Evolutionary conservation across 2,329 filamentous ascomycete genomes (phyloP), one percentile per base, ranked within the genome.

Genomic region (Leptographium radiaticola): DNA sequence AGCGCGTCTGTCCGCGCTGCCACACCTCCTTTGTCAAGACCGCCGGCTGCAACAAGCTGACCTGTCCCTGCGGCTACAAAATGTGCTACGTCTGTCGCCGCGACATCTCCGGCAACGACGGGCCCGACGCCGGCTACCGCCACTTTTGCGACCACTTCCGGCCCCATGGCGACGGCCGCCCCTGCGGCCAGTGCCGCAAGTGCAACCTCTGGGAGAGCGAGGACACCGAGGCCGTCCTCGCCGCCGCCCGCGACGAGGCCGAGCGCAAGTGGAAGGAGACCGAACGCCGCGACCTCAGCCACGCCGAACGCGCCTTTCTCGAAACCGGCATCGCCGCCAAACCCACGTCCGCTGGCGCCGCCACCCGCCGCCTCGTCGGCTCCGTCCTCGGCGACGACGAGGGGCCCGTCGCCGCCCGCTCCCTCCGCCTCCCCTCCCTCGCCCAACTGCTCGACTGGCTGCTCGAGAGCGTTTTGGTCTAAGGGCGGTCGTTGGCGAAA

Each of bases 91-190:
- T 97, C 48, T 98, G 93, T 68, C 87, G 93, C 43, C 84, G 84
- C 60, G 83, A 88, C 62, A 80, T 85, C 48, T 72, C 75, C 54
- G 72, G 79, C 50, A 57, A 61, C 39, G 68, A 62, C 15, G 65
- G 63, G 13, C 60, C 65, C 33, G 68, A 68, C 49, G 84, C 90
- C 65, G 90, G 91, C 0, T 97, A 98, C 67, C 77, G 82, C 42
- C 93, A 98, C 68, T 98, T 96, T 64, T 98, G 93, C 66, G 87
- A 95, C 65, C 93, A 97, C 69, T 97, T 97, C 67, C 79, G 93
- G 10, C 84, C 87, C 11, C 79, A 86, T 57, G 87, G 86, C 0
- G 89, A 90, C 49, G 73, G 75, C 20, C 77, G 79, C 15, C 73
- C 75, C 15, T 98, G 93, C 66, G 75, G 67, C 1, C 82, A 94